A percentile compares a stretch with the other conserved stretches of the same genome.
These are phyloP conservation scores for Ogataea zsoltii DNA, from an alignment of 805 yeast genomes.

Conservation along the genomic window DNA sequence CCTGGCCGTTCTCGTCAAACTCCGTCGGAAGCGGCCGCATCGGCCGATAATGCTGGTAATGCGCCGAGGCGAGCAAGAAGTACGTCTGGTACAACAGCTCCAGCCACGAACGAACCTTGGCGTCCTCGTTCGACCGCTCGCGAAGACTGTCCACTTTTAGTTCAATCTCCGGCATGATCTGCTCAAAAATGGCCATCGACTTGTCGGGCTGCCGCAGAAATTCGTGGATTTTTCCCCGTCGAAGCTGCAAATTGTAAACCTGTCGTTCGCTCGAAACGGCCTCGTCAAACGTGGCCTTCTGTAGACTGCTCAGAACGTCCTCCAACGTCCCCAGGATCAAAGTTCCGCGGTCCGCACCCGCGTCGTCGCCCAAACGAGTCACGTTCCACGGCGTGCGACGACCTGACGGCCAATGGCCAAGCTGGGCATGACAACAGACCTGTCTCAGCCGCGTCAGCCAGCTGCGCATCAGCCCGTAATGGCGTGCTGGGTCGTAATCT, in stretches of 20 bases:
- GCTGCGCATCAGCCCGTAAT: conserved; percentile 51
- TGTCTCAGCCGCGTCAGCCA: conserved; percentile 76
- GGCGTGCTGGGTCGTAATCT: conserved; percentile 49
- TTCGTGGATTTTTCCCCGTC: conserved; percentile 72
- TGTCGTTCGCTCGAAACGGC: conserved; percentile 50
- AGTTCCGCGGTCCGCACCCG: conserved; percentile 13
- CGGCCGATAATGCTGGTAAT: conserved; percentile 54
- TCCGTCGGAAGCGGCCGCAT: conserved; percentile 33
- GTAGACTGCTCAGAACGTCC: conserved; percentile 67
- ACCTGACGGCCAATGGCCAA: conserved; percentile 18
- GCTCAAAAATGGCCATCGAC: conserved; percentile 51
- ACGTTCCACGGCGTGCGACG: conserved; percentile 9
- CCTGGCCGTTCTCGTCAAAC: conserved; percentile 31
- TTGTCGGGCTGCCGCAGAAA: conserved; percentile 47
- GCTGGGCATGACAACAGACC: conserved; percentile 78
- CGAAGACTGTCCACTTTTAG: conserved; percentile 20
- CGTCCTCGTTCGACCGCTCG: conserved; percentile 10
- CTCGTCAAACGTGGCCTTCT: conserved; percentile 52
- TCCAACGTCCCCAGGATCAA: conserved; percentile 52
- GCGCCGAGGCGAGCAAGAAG: conserved; percentile 75
- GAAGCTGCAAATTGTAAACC: conserved; percentile 46
- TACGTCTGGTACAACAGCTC: conserved; percentile 73
- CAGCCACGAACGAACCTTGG: conserved; percentile 47
- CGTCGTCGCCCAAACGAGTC: conserved; percentile 11
- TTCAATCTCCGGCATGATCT: conserved; percentile 38